Conservation (phyloP, 345 rosid species). For the Microcos paniculata region DNA sequence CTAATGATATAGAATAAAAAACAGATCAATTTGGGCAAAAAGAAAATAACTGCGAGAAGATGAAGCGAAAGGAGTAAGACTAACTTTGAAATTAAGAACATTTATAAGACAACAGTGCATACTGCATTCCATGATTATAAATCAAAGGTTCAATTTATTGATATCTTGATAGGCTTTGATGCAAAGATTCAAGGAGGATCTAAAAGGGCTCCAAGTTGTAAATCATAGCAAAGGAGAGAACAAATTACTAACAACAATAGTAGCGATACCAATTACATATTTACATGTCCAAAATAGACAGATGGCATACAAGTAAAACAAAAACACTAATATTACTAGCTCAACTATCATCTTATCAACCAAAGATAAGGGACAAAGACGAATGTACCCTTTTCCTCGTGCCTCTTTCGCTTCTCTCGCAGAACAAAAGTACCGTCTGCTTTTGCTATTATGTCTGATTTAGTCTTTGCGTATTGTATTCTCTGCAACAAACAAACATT, state of each 20-base stretch:
- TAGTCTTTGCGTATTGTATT: slow-evolving; percentile 89
- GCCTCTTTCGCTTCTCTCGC: slow-evolving; percentile 90
- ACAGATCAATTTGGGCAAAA: neutral
- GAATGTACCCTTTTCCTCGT: slow-evolving; percentile 80
- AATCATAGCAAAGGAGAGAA: neutral
- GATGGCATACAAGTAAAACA: neutral
- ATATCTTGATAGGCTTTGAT: neutral
- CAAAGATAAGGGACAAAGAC: neutral
- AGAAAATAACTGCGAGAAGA: neutral
- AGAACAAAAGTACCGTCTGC: slow-evolving; percentile 99
- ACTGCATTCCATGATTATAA: neutral
- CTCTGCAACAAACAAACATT: slow-evolving; percentile 48
- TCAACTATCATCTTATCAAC: neutral
- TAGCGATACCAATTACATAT: neutral
- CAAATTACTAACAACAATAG: neutral
- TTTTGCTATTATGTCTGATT: slow-evolving; percentile 89
- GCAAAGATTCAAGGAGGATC: neutral
- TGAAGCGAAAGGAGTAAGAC: neutral
- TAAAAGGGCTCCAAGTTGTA: neutral
- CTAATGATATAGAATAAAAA: neutral
- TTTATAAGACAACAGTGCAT: neutral
- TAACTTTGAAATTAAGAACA: neutral
- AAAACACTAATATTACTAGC: neutral
- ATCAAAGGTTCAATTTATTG: neutral
- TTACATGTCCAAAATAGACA: neutral